Conservation (phyloP, 345 rosid species). For the Pugionium cornutum region DNA sequence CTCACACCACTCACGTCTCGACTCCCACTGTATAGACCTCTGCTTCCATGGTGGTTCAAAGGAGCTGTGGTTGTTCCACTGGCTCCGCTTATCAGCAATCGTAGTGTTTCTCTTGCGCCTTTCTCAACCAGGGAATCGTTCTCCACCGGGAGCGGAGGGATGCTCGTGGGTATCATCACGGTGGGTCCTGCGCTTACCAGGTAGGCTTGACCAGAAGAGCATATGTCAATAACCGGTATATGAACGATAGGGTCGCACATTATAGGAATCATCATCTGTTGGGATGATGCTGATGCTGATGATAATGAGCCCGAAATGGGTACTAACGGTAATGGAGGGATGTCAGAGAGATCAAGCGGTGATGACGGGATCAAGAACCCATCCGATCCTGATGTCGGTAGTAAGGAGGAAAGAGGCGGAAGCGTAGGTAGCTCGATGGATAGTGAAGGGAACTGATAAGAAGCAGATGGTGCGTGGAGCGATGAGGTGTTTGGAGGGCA, state of each 20-base stretch:
- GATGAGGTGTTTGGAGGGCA: constrained; percentile 68
- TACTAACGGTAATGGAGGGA: constrained; percentile 63
- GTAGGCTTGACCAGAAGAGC: constrained; percentile 94
- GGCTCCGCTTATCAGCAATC: constrained; percentile 75
- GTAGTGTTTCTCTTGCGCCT: constrained; percentile 91
- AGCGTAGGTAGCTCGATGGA: constrained; percentile 54
- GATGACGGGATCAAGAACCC: constrained; percentile 52
- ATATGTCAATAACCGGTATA: constrained; percentile 80
- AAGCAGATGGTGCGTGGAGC: constrained; percentile 43
- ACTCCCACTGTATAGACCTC: constrained; percentile 64
- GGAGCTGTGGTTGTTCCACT: constrained; percentile 41
- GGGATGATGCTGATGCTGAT: constrained; percentile 30
- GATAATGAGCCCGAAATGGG: constrained; percentile 49
- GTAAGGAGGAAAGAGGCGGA: constrained; percentile 65
- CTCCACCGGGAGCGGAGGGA: constrained; percentile 61
- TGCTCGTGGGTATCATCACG: constrained; percentile 52
- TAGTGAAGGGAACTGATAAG: constrained; percentile 47
- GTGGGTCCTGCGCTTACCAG: constrained; percentile 84
- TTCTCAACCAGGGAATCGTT: constrained; percentile 68
- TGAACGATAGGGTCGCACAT: constrained; percentile 96
- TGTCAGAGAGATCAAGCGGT: constrained; percentile 56
- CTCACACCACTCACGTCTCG: constrained; percentile 53
- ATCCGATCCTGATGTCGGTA: constrained; percentile 55
- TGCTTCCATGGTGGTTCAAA: constrained; percentile 56
- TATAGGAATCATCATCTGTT: constrained; percentile 77